Evolutionary conservation across 371 early-diverging fungal genomes (phyloP).

Genomic region (Mortierella sp.): DNA sequence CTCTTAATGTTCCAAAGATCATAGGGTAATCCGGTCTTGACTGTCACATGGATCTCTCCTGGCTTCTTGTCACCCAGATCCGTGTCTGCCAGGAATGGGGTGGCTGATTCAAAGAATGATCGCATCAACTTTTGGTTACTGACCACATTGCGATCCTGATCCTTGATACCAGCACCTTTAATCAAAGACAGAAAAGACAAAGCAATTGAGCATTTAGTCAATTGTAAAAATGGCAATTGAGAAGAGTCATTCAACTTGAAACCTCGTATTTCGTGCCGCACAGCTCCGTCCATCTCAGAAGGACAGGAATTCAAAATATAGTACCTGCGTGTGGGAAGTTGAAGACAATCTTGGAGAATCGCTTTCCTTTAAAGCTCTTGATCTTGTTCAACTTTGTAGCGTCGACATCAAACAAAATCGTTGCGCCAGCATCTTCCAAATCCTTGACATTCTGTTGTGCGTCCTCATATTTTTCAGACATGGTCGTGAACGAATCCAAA

Average conservation of each 20-base stretch:
- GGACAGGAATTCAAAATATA: background rate
- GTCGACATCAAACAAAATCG: slow-evolving; percentile 85
- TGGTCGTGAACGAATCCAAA: slow-evolving; percentile 77
- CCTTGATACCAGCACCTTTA: slow-evolving; percentile 89
- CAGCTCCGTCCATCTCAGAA: background rate
- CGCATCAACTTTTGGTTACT: slow-evolving; percentile 85
- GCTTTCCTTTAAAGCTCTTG: slow-evolving; percentile 66
- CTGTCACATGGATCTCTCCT: slow-evolving; percentile 85
- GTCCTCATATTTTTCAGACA: slow-evolving; percentile 83
- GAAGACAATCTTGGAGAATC: slow-evolving; percentile 89
- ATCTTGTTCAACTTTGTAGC: slow-evolving; percentile 77
- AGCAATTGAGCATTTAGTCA: background rate
- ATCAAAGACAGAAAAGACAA: background rate
- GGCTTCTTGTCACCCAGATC: slow-evolving; percentile 56
- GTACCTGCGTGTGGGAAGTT: slow-evolving; percentile 96
- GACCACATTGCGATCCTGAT: slow-evolving; percentile 88
- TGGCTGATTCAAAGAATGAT: slow-evolving; percentile 77
- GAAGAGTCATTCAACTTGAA: too few species aligned
- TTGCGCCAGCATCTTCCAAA: slow-evolving; percentile 67
- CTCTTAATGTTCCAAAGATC: slow-evolving; percentile 86
- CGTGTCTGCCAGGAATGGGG: slow-evolving; percentile 61
- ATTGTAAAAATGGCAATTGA: too few species aligned
- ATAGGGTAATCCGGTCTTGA: slow-evolving; percentile 91
- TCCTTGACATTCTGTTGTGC: slow-evolving; percentile 75
- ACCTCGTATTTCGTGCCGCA: too few species aligned